Evolutionary conservation across 2,329 filamentous ascomycete species (phyloP), one percentile per base, ranked within the genome.

Genomic region (Neofusicoccum sp.): DNA sequence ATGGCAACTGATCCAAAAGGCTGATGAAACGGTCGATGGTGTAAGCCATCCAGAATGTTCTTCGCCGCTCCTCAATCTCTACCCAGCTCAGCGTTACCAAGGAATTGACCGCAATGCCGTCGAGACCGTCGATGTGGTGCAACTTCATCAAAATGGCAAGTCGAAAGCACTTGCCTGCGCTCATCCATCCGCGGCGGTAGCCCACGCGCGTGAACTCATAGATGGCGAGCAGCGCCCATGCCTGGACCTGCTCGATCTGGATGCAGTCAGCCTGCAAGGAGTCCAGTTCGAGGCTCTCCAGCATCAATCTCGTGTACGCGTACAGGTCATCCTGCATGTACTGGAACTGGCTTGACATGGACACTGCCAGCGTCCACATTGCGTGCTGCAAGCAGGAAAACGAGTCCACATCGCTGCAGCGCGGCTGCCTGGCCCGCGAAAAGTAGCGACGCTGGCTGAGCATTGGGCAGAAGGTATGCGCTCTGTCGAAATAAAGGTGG

Each of bases 31-130:
- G 73, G 66, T 79, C 77, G 14, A 79, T 64, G 11, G 68, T 70
- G 60, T 76, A 78, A 0, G 76, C 77, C 71, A 78, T 72, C 77
- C 77, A 79, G 65, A 78, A 79, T 0, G 72, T 73, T n/a, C 77
- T 65, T 12, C 77, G 64, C 45, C 69, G 72, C 62, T 77, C 72
- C 64, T 79, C 77, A 7, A 69, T 65, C n/a, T 73, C 70, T 8
- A 72, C 67, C 31, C 31, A 52, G 31, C 29, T 52, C 65, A 68
- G 74, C 28, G 22, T 14, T 11, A n/a, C 69, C 68, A 29, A 50
- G 4, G 31, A 6, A 12, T 44, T 9, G 8, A 64, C 29, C 61
- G 66, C 12, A 39, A 64, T 11, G 60, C 52, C 39, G 64, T 63
- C 61, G 41, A 67, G 34, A 52, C 62, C 48, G 43, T 79, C 76